Percentiles rank a stretch among this genome's conserved stretches.
phyloP scores from a whole-genome alignment of 176 grass and related monocot genomes.

The Echinochloa phyllopogon region DNA sequence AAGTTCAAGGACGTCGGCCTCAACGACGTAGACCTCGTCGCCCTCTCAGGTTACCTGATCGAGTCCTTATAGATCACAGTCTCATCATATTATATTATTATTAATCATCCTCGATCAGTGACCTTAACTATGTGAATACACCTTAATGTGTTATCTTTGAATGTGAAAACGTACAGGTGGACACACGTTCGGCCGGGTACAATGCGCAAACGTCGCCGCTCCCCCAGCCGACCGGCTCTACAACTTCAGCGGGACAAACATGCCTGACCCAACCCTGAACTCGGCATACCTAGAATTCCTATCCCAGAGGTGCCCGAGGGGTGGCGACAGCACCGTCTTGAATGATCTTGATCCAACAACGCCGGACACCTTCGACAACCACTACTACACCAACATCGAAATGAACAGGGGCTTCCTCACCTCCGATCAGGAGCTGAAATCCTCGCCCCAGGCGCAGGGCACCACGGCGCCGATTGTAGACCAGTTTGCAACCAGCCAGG shows the following conservation, averaged over 20 bases:
- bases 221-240: constrained; percentile 41
- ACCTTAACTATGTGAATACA: too few relatives aligned
- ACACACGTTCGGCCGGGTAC: constrained; percentile 64
- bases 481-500: constrained; percentile 37
- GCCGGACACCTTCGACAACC: constrained; percentile 53
- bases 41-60: constrained; percentile 63
- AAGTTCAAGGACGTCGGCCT: constrained; percentile 46
- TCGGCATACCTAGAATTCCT: neutral
- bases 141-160: too few relatives aligned
- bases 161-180: constrained; percentile 28
- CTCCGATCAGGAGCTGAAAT: constrained; percentile 71
- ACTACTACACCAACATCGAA: constrained; percentile 66
- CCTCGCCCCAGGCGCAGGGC: neutral
- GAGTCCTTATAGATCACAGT: too few relatives aligned
- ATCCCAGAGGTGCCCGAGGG: constrained; percentile 37
- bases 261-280: constrained; percentile 55
- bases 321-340: neutral
- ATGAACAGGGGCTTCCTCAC: constrained; percentile 45
- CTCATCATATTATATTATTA: too few relatives aligned
- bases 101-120: too few relatives aligned
- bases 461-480: constrained; percentile 37
- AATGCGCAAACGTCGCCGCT: constrained; percentile 38
- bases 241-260: constrained; percentile 55
- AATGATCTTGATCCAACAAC: constrained; percentile 66
- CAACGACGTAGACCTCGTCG: constrained; percentile 56